Conservation (phyloP, 805 yeast genomes). For the Schizosaccharomyces octosporus region DNA sequence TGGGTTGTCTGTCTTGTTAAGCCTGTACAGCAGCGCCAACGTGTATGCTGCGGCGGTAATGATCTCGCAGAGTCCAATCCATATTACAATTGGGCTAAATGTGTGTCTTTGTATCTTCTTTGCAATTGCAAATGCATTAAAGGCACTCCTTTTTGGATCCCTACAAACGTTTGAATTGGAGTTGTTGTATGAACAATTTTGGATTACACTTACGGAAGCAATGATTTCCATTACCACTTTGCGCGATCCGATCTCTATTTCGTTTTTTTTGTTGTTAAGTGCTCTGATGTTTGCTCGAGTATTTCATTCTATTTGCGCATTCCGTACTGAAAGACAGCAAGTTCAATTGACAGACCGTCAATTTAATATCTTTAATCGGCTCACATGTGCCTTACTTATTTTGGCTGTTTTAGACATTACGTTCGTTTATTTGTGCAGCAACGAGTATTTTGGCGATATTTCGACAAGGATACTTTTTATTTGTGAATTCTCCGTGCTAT, state of each 20-base stretch:
- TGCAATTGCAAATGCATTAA: slow-evolving; percentile 24
- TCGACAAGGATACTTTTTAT: slow-evolving; percentile 30
- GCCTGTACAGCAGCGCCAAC: not conserved
- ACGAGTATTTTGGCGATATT: not conserved
- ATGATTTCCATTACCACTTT: slow-evolving; percentile 33
- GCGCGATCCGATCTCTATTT: slow-evolving; percentile 22
- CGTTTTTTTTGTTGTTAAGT: slow-evolving; percentile 20
- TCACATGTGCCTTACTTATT: slow-evolving; percentile 11
- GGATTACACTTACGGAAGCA: slow-evolving; percentile 34
- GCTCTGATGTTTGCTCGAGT: slow-evolving; percentile 31
- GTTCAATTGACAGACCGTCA: slow-evolving; percentile 3
- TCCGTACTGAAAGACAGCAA: slow-evolving; percentile 20
- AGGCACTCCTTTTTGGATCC: slow-evolving; percentile 41
- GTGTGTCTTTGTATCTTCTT: slow-evolving; percentile 11
- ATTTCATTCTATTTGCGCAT: slow-evolving; percentile 50
- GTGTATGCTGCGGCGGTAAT: not conserved
- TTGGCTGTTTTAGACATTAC: slow-evolving; percentile 25
- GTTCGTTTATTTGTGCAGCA: not conserved
- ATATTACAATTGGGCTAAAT: slow-evolving; percentile 17
- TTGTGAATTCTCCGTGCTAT: slow-evolving; percentile 46
- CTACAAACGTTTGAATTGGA: slow-evolving; percentile 53
- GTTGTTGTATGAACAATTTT: slow-evolving; percentile 41
- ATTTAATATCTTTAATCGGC: not conserved
- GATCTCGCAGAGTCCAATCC: slow-evolving; percentile 8
- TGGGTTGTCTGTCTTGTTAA: not conserved